Evolutionary conservation across 805 yeast genomes (phyloP), one percentile per base, ranked within the genome.

Genomic region (Myxozyma sirexii): DNA sequence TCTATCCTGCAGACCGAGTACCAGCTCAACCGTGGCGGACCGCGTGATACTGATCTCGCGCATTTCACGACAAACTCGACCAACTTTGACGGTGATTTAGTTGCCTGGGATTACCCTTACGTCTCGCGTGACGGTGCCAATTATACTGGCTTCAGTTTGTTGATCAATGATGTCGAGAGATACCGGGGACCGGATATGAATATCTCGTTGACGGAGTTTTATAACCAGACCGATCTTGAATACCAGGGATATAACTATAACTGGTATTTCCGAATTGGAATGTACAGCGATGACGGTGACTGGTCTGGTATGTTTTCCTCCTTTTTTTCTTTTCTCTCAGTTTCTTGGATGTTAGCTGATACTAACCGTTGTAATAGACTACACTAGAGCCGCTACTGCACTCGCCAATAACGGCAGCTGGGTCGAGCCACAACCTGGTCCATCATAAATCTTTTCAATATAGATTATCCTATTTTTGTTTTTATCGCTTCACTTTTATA

Each of bases 131-230:
- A 45, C 41, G 49, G 48, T 23, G 51, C 44, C 19, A 62, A 55
- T 29, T 72, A 70, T 63, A 76, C 80, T 31, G 85, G 86, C 0
- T 82, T 79, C 54, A 86, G 96, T 0, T 71, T 91, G 47, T 69
- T 91, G 42, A 75, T 91, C 27, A 90, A 91, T 68, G 97, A 91
- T 69, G 75, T 91, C 19, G 97, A 91, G 71, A 75, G 85, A 23
- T 88, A 81, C 68, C 81, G 84, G 4, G 96, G 90, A 0, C 70
- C 71, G 2, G 75, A 78, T 4, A 72, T 77, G 2, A 70, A 79
- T 0, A 71, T 88, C 23, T 77, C 82, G 58, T 53, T 84, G 12
- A 72, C 71, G 4, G 64, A 68, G 48, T 60, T 62, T 24, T 59
- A 51, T 42, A 52, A 56, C 48, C 29, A 33, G 31, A 54, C 60